phyloP scores from a whole-genome alignment of 2,329 filamentous ascomycete species.

The Magnaporthiopsis rhizophila region DNA sequence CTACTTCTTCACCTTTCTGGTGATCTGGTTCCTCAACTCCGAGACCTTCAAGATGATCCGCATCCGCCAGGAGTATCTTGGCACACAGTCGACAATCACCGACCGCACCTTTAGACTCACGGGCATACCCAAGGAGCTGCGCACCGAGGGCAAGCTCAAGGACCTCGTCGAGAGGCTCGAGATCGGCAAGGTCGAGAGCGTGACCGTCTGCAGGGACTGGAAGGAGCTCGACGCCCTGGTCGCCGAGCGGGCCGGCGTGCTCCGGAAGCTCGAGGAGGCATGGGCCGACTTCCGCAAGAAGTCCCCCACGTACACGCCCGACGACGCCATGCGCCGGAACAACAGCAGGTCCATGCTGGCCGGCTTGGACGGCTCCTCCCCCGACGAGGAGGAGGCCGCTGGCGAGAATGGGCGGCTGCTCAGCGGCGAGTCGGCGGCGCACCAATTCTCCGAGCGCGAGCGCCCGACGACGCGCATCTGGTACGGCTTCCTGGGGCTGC shows the following conservation, averaged over 20 bases:
- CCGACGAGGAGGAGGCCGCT: constrained; percentile 22
- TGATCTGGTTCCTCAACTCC: constrained; percentile 72
- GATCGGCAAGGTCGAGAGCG: constrained; percentile 83
- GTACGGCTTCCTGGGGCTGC: constrained; percentile 68
- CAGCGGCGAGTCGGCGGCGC: constrained; percentile 19
- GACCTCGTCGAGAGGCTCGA: constrained; percentile 78
- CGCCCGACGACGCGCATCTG: constrained; percentile 67
- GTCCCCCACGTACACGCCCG: neutral
- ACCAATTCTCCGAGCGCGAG: constrained; percentile 36
- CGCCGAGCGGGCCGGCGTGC: constrained; percentile 51
- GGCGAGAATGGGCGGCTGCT: constrained; percentile 49
- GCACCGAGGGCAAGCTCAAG: constrained; percentile 76
- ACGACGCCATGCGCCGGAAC: neutral
- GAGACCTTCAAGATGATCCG: constrained; percentile 82
- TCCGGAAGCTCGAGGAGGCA: constrained; percentile 71
- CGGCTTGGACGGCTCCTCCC: constrained; percentile 18
- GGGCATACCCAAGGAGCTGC: constrained; percentile 72
- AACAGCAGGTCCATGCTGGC: neutral
- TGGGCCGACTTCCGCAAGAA: constrained; percentile 43
- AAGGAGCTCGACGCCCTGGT: constrained; percentile 69
- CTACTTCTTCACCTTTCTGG: constrained; percentile 80
- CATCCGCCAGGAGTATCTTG: constrained; percentile 82
- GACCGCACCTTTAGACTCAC: constrained; percentile 89
- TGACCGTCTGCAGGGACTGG: constrained; percentile 85
- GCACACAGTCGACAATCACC: constrained; percentile 89